phyloP scores from a whole-genome alignment of 164 flowering plant species.

The Magnolia officinalis region DNA sequence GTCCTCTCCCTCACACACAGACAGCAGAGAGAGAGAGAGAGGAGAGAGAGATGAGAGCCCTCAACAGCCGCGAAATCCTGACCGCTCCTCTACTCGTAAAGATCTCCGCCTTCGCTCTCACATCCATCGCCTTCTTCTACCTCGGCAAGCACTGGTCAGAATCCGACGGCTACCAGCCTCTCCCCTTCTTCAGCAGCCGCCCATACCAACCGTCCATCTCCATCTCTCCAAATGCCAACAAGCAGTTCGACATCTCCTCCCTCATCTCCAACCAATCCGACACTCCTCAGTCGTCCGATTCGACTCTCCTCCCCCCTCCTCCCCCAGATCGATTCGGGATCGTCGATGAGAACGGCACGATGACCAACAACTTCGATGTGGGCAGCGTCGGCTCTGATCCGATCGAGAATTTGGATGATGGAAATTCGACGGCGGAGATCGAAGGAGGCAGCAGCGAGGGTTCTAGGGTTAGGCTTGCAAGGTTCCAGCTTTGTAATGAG shows the following conservation, averaged over 20 bases:
- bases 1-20: neutral
- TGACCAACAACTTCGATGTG: slow-evolving; percentile 74
- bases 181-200: slow-evolving; percentile 47
- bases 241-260: slow-evolving; percentile 30
- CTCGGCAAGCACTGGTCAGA: slow-evolving; percentile 72
- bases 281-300: slow-evolving; percentile 12
- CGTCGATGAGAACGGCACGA: slow-evolving; percentile 76
- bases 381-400: slow-evolving; percentile 67
- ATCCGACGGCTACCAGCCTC: slow-evolving; percentile 55
- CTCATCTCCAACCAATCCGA: slow-evolving; percentile 16
- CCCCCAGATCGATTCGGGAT: slow-evolving; percentile 59
- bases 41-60: slow-evolving; percentile 29
- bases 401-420: slow-evolving; percentile 52
- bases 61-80: slow-evolving; percentile 29
- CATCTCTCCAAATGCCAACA: slow-evolving; percentile 51
- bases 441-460: slow-evolving; percentile 8
- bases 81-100: slow-evolving; percentile 34
- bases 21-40: neutral
- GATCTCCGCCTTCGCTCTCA: slow-evolving; percentile 37
- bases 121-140: slow-evolving; percentile 60
- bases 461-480: slow-evolving; percentile 38
- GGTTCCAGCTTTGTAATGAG: slow-evolving; percentile 45
- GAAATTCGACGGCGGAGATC: slow-evolving; percentile 21
- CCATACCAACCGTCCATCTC: slow-evolving; percentile 18
- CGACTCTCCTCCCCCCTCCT: slow-evolving; percentile 35